phyloP scores from a whole-genome alignment of 352 stramenopile species.

The Globisporangium uncinulatum region DNA sequence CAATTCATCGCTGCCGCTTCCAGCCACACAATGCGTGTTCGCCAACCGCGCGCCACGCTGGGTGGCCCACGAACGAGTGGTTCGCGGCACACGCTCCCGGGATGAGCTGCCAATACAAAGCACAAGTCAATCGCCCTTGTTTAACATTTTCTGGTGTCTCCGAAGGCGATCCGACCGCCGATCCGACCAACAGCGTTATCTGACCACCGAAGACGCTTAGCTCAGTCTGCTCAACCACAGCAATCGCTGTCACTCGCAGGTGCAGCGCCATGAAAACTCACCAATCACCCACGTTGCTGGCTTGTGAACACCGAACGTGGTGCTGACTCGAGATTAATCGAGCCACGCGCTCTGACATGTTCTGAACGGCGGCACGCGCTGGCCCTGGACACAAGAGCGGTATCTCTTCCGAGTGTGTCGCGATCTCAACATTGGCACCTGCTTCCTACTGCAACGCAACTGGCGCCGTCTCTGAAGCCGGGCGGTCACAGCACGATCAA shows the following conservation, averaged over 20 bases:
- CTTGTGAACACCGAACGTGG: neutral
- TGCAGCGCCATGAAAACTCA: neutral
- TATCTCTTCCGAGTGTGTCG: too few relatives aligned
- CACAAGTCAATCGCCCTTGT: neutral
- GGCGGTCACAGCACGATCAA: neutral
- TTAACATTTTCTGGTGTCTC: neutral
- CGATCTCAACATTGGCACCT: neutral
- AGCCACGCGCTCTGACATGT: slow-evolving; percentile 2
- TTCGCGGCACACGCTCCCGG: slow-evolving; percentile 12
- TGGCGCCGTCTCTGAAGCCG: neutral
- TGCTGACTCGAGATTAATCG: neutral
- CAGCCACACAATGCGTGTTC: too few relatives aligned
- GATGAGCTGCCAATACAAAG: neutral
- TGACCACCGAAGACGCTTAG: too few relatives aligned
- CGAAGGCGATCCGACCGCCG: neutral
- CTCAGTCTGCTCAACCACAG: too few relatives aligned
- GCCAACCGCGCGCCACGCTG: neutral
- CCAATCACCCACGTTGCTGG: neutral
- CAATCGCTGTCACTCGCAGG: neutral
- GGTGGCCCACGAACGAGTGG: slow-evolving; percentile 11
- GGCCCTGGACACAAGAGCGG: too few relatives aligned
- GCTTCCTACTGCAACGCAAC: neutral
- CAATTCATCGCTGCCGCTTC: neutral
- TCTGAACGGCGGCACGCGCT: slow-evolving; percentile 3
- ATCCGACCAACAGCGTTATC: neutral